Evolutionary conservation across 2,329 filamentous ascomycete genomes (phyloP), one percentile per base, ranked within the genome.

Genomic region (Juglanconis juglandina): DNA sequence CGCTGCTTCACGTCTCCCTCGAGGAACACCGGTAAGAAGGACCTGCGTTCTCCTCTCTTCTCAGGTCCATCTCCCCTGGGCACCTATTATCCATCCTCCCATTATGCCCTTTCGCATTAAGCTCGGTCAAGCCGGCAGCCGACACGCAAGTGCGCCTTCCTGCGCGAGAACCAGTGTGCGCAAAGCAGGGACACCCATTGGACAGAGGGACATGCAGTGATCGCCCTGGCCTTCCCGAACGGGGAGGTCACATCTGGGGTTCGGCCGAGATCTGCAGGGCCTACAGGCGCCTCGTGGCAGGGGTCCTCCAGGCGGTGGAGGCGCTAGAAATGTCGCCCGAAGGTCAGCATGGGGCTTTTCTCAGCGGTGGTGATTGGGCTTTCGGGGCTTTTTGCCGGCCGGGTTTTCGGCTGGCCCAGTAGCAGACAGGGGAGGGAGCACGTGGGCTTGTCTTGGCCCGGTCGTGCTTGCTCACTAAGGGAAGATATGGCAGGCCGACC

Each of bases 161-260:
- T 52, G 53, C 42, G n/a, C 39, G 39, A 42, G 39, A 42, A 42
- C 44, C 32, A 33, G 44, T 41, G 49, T 56, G 53, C 53, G 39
- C 53, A 17, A 33, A 13, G n/a, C 8, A 30, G 30, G 10, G 39
- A 39, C 37, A 46, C 24, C n/a, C 44, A 56, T 56, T 56, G 53
- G 53, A 24, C 35, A 46, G 24, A 37, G 10, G 14, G 17, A 11
- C 39, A 13, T 24, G 37, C 53, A 14, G 11, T 54, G 50, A 54
- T 54, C 54, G 35, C 11, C 41, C 33, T 41, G 24, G 32, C 41
- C 30, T 49, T 32, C 57, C 51, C 35, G 10, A 59, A 53, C 49
- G 34, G 57, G 57, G 50, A 59, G 57, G 57, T 59, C 42, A 24
- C 42, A 54, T 48, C 32, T 17, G 44, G 24, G 44, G 53, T 10